Evolutionary conservation across 2,329 filamentous ascomycete species (phyloP).

Genomic region (Fusarium subtropicale): DNA sequence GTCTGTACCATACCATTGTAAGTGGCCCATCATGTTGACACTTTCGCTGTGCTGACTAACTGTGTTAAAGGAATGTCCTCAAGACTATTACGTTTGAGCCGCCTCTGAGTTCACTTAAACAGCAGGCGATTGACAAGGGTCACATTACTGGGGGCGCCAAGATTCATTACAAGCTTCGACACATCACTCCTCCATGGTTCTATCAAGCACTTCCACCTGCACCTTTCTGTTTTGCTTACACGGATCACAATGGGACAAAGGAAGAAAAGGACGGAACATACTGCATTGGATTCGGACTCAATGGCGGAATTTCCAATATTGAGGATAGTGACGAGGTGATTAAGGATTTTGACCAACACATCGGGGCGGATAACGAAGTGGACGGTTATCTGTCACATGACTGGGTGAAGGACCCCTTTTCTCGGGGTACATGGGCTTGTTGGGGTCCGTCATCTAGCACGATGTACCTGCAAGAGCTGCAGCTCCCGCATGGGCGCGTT

Average conservation of each 20-base stretch:
- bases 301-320: slow-evolving; percentile 9
- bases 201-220: slow-evolving; percentile 8
- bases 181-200: slow-evolving; percentile 16
- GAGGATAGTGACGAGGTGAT: neutral
- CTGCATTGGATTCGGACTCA: slow-evolving; percentile 36
- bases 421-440: slow-evolving; percentile 35
- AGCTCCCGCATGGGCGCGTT: slow-evolving; percentile 27
- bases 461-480: slow-evolving; percentile 26
- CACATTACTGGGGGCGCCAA: slow-evolving; percentile 32
- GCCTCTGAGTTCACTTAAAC: slow-evolving; percentile 5
- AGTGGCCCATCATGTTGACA: neutral
- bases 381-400: slow-evolving; percentile 35
- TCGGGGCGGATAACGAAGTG: slow-evolving; percentile 20
- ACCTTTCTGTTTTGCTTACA: slow-evolving; percentile 27
- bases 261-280: slow-evolving; percentile 20
- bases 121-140: slow-evolving; percentile 15
- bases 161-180: slow-evolving; percentile 25
- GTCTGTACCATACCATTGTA: slow-evolving; percentile 38
- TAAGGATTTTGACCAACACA: slow-evolving; percentile 2
- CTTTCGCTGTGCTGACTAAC: neutral
- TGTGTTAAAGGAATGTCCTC: neutral
- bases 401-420: slow-evolving; percentile 34
- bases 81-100: slow-evolving; percentile 2
- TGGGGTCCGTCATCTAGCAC: slow-evolving; percentile 26
- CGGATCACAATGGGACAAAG: slow-evolving; percentile 29